Conservation (phyloP, 2,329 filamentous ascomycete genomes). For the Fusarium nodosum region DNA sequence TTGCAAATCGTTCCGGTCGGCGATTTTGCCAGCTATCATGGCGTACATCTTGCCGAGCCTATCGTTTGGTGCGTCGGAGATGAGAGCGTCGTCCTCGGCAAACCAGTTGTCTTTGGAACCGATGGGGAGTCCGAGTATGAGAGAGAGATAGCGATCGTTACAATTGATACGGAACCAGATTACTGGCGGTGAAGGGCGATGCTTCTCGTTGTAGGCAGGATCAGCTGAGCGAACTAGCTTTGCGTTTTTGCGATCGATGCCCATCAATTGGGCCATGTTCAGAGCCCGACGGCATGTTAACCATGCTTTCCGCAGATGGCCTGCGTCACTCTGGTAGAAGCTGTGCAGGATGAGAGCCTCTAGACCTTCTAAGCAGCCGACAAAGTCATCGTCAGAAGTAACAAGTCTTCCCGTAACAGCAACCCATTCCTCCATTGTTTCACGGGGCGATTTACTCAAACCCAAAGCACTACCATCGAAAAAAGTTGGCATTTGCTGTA, state of each 20-base stretch:
- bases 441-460: slow-evolving; percentile 29
- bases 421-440: slow-evolving; percentile 51
- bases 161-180: slow-evolving; percentile 66
- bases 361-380: slow-evolving; percentile 65
- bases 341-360: slow-evolving; percentile 65
- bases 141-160: slow-evolving; percentile 64
- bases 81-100: slow-evolving; percentile 47
- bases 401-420: slow-evolving; percentile 57
- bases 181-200: slow-evolving; percentile 41
- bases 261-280: slow-evolving; percentile 65
- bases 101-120: slow-evolving; percentile 60
- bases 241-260: slow-evolving; percentile 56
- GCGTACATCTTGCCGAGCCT: slow-evolving; percentile 62
- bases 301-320: slow-evolving; percentile 69
- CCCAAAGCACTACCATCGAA: slow-evolving; percentile 49
- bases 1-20: slow-evolving; percentile 60
- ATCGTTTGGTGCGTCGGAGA: slow-evolving; percentile 56
- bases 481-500: slow-evolving; percentile 61
- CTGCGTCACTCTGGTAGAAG: slow-evolving; percentile 65
- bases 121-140: slow-evolving; percentile 64
- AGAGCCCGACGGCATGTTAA: slow-evolving; percentile 64
- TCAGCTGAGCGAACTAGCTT: slow-evolving; percentile 57
- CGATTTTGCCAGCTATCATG: slow-evolving; percentile 59
- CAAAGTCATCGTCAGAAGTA: slow-evolving; percentile 65
- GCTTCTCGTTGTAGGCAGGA: slow-evolving; percentile 52